A percentile compares a stretch with the other conserved stretches of the same genome.
Conservation (phyloP, 1,284 basidiomycete genomes). For the Trichosporon faecale region DNA sequence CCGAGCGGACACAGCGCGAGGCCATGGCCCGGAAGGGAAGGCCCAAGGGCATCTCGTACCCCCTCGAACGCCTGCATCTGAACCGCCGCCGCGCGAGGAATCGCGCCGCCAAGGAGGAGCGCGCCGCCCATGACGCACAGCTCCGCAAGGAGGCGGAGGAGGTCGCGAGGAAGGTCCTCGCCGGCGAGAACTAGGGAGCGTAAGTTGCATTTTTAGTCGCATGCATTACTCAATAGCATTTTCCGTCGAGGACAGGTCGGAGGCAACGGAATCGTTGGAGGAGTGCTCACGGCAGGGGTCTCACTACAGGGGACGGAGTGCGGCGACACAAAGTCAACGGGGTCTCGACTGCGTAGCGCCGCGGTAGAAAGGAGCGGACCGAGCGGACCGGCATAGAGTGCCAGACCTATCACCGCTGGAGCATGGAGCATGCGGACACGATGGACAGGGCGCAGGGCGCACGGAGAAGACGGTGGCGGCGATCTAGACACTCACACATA, state of each 20-base stretch:
- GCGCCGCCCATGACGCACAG: constrained; percentile 11
- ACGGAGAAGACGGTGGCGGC: neutral
- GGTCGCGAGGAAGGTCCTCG: constrained; percentile 1
- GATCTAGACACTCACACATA: neutral
- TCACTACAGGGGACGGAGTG: neutral
- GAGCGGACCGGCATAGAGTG: no score
- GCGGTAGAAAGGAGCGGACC: neutral
- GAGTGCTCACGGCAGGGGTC: neutral
- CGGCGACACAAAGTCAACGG: neutral
- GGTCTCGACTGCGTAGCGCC: neutral
- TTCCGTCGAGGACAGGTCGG: neutral
- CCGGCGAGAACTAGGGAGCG: constrained; percentile 11
- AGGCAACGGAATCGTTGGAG: neutral
- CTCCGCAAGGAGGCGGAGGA: constrained; percentile 12
- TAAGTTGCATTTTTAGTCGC: constrained; percentile 12
- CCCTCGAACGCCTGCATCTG: constrained; percentile 37
- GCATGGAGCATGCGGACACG: neutral
- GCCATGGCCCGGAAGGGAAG: constrained; percentile 33
- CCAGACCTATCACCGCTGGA: no score
- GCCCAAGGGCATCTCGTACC: constrained; percentile 33
- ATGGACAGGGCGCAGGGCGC: neutral
- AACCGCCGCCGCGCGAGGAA: constrained; percentile 31
- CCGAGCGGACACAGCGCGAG: constrained; percentile 29
- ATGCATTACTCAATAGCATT: constrained; percentile 15
- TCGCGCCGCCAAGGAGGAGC: constrained; percentile 35